Conservation (phyloP, 305 asterid species). For the Andrographis paniculata region DNA sequence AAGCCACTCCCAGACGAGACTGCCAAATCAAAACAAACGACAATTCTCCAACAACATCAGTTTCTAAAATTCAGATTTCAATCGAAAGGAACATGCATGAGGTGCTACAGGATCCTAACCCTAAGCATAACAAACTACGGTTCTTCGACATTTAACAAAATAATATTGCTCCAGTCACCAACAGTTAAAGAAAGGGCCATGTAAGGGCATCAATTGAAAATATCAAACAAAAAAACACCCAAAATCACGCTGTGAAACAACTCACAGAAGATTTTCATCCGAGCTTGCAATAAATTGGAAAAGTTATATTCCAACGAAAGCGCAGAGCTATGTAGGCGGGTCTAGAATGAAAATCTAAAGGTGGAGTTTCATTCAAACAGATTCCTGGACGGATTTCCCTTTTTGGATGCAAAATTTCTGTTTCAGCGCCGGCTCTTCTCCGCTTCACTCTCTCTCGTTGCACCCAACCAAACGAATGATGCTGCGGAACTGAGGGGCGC, state of each 20-base stretch:
- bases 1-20: constrained; percentile 27
- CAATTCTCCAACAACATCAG: constrained; percentile 1
- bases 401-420: constrained; percentile 7
- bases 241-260: constrained; percentile 10
- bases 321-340: neutral
- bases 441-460: neutral
- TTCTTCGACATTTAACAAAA: neutral
- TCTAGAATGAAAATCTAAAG: neutral
- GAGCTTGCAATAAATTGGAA: constrained; percentile 13
- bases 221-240: neutral
- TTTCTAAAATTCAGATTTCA: constrained; percentile 8
- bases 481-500: constrained; percentile 40
- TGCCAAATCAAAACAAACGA: neutral
- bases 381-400: neutral
- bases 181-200: neutral
- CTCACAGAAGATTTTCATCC: constrained; percentile 20
- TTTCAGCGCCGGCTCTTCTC: constrained; percentile 9
- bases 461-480: neutral
- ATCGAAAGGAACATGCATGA: constrained; percentile 16
- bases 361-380: neutral
- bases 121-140: constrained; percentile 6
- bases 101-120: constrained; percentile 1
- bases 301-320: constrained; percentile 18
- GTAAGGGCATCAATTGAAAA: neutral
- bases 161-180: constrained; percentile 8